Percentiles rank a stretch among this genome's conserved stretches.
Evolutionary conservation across 176 grass and related monocot species (phyloP).

Genomic region (Poa pratensis): DNA sequence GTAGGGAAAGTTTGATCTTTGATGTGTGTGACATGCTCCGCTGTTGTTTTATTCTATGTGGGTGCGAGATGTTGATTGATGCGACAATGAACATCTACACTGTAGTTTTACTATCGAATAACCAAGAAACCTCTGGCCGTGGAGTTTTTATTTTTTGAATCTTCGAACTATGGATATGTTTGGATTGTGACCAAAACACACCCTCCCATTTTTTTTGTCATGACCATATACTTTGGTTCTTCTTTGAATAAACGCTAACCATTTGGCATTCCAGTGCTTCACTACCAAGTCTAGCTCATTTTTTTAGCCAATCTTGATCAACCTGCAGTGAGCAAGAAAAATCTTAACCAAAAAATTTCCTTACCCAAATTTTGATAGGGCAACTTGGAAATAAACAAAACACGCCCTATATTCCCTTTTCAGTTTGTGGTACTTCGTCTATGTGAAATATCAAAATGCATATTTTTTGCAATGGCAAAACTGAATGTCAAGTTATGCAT

Average conservation of each 20-base stretch:
- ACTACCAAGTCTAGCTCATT: too few species aligned
- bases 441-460: neutral
- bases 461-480: neutral
- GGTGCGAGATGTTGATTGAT: neutral
- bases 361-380: too few species aligned
- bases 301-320: too few species aligned
- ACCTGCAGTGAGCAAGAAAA: too few species aligned
- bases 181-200: too few species aligned
- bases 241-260: too few species aligned
- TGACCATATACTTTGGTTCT: too few species aligned
- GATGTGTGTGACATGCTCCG: conserved; percentile 12
- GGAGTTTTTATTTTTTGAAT: neutral
- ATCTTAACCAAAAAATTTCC: too few species aligned
- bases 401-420: neutral
- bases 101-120: neutral
- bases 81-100: neutral
- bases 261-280: too few species aligned
- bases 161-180: neutral
- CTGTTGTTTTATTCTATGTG: conserved; percentile 13
- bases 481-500: neutral
- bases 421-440: neutral
- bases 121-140: neutral
- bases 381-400: too few species aligned
- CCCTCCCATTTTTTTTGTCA: too few species aligned
- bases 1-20: conserved; percentile 7